phyloP scores from a whole-genome alignment of 345 rosid species.

The Streptanthus diversifolius region DNA sequence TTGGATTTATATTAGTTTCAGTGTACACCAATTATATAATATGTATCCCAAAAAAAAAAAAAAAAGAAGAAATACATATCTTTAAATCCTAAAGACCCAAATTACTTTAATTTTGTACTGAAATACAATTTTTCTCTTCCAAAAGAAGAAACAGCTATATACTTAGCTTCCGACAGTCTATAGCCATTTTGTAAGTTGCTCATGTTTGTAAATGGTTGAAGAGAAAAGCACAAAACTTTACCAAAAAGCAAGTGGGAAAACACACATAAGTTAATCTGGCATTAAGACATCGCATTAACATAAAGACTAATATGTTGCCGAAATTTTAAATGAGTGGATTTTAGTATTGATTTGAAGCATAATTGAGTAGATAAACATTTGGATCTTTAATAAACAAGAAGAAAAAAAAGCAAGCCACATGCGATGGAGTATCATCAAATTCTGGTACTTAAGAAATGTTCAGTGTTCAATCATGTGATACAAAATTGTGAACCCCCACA shows the following conservation, averaged over 20 bases:
- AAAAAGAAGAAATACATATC: not conserved
- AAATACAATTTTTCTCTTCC: not conserved
- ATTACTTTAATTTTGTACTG: not conserved
- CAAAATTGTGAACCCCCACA: not conserved
- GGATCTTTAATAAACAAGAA: not conserved
- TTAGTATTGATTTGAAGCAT: not conserved
- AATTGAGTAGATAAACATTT: not conserved
- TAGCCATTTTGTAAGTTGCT: too few species aligned
- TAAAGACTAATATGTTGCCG: not conserved
- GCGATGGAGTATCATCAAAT: constrained; percentile 20
- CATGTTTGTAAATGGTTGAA: not conserved
- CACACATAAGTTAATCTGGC: not conserved
- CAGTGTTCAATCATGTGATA: constrained; percentile 5
- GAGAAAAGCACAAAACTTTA: not conserved
- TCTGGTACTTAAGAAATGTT: not conserved
- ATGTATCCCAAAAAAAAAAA: not conserved
- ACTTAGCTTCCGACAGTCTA: not conserved
- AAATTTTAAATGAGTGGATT: not conserved
- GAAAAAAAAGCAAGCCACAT: not conserved
- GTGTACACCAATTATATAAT: not conserved
- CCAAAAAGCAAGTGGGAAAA: not conserved
- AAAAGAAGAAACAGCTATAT: not conserved
- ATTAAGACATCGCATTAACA: not conserved
- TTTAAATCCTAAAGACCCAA: not conserved
- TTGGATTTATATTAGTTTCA: constrained; percentile 4